Evolutionary conservation across 179 eudicot genomes (phyloP), one percentile per base, ranked within the genome.

Genomic region (Pouteria campechiana): DNA sequence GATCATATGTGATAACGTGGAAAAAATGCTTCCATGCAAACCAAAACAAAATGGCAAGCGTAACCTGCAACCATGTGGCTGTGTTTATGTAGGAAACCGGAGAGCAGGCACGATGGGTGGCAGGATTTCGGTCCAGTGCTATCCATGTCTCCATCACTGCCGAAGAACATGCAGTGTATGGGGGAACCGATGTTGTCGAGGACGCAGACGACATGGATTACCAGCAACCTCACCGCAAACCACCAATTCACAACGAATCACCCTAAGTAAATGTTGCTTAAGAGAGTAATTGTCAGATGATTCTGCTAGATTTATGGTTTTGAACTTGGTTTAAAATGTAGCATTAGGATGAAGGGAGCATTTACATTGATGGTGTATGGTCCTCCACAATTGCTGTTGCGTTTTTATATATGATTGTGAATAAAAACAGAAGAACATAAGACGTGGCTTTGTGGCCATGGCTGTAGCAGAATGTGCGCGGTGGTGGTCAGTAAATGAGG

Each of bases 231-330:
- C 79, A 67, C 46, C 62, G 86, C 11, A 84, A 81, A 49, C 61
- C 92, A 38, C 95, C 95, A 0, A 84, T 84, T 22, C 95, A 84
- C 65, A 75, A 76, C 56, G 42, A 32, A 37, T 50, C 44, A 25
- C 61, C 64, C 33, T 62, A 62, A 39, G 46, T 46, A 7, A 10
- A n/a, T 15, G 2, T 48, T 29, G 2, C 3, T 38, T 3, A 24
- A 35, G 10, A 13, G 9, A 10, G 24, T n/a, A n/a, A n/a, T n/a
- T n/a, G n/a, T n/a, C n/a, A n/a, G n/a, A n/a, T 16, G 23, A 38
- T 24, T 14, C 17, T 31, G 37, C 37, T 30, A 21, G 30, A 24
- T 24, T 10, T 25, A 24, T 9, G 17, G 17, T 17, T 50, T 28
- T 13, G 25, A 15, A 5, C 5, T 12, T 25, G 3, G 27, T 0